Conservation (phyloP, 371 early-diverging fungal genomes). For the Mucor ambiguus region DNA sequence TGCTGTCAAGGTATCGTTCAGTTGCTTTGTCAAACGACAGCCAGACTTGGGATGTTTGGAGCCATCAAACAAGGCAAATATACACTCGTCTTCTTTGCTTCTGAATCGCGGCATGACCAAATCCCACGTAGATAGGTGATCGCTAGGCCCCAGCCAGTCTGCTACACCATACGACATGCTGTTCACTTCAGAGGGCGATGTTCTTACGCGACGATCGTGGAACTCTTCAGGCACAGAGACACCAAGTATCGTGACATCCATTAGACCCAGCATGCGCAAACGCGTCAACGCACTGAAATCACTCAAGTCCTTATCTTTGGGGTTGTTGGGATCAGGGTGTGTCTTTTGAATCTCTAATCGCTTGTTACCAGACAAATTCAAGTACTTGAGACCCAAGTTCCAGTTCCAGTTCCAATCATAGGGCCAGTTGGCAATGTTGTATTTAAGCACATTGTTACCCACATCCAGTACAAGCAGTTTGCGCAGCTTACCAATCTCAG, state of each 20-base stretch:
- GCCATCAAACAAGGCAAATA: conserved; percentile 90
- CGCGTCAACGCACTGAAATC: conserved; percentile 78
- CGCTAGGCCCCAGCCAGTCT: conserved; percentile 72
- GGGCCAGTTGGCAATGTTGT: conserved; percentile 94
- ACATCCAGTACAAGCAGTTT: conserved; percentile 81
- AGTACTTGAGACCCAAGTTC: conserved; percentile 85
- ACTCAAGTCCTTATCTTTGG: conserved; percentile 59
- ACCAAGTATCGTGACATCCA: conserved; percentile 84
- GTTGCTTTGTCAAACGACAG: conserved; percentile 63
- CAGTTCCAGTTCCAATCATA: conserved; percentile 97
- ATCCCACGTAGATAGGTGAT: conserved; percentile 76
- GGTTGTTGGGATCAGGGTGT: conserved; percentile 35
- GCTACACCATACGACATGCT: conserved; percentile 87
- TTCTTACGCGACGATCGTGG: conserved; percentile 80
- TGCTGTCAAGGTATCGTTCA: conserved; percentile 69
- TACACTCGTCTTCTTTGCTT: conserved; percentile 77
- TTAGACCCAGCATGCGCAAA: conserved; percentile 79
- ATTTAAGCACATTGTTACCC: conserved; percentile 86
- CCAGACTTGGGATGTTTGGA: conserved; percentile 56
- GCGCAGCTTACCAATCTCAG: conserved; percentile 84
- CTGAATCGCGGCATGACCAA: conserved; percentile 80
- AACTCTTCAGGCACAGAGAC: conserved; percentile 85
- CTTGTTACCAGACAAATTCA: conserved; percentile 93
- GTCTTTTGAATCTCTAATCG: conserved; percentile 80
- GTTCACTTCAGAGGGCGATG: conserved; percentile 80